phyloP scores from a whole-genome alignment of 2,329 filamentous ascomycete genomes.

The Neofusicoccum sp. region DNA sequence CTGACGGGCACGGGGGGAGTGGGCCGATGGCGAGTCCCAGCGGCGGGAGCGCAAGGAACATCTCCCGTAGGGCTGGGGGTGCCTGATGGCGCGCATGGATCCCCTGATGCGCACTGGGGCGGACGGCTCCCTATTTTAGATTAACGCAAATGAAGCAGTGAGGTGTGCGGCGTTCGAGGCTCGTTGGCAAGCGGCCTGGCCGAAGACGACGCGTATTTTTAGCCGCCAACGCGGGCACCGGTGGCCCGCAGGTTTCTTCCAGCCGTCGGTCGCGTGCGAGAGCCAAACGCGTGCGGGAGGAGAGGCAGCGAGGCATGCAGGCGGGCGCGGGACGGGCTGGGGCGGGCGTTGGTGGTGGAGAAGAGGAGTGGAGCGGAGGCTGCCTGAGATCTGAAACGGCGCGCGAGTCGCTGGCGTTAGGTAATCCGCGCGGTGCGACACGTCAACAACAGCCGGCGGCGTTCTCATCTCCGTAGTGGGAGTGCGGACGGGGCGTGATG shows the following conservation, averaged over 20 bases:
- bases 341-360: neutral
- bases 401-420: neutral
- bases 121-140: slow-evolving; percentile 1
- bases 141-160: slow-evolving; percentile 3
- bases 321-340: neutral
- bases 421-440: neutral
- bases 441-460: slow-evolving; percentile 1
- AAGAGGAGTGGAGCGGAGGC: too few species aligned
- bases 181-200: neutral
- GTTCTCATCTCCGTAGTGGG: neutral
- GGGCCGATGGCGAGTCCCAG: slow-evolving; percentile 2
- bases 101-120: neutral
- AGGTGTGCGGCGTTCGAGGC: neutral
- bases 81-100: neutral
- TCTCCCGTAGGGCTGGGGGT: slow-evolving; percentile 15
- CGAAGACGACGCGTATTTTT: neutral
- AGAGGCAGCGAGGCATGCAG: too few species aligned
- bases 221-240: neutral
- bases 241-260: neutral
- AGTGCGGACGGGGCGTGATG: neutral
- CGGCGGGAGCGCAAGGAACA: neutral
- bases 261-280: too few species aligned
- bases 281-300: too few species aligned
- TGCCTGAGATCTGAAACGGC: slow-evolving; percentile 5
- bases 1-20: neutral